Percentiles rank a stretch among this genome's conserved stretches.
Conservation (phyloP, 805 yeast genomes). For the Kodamaea neixiangensis region DNA sequence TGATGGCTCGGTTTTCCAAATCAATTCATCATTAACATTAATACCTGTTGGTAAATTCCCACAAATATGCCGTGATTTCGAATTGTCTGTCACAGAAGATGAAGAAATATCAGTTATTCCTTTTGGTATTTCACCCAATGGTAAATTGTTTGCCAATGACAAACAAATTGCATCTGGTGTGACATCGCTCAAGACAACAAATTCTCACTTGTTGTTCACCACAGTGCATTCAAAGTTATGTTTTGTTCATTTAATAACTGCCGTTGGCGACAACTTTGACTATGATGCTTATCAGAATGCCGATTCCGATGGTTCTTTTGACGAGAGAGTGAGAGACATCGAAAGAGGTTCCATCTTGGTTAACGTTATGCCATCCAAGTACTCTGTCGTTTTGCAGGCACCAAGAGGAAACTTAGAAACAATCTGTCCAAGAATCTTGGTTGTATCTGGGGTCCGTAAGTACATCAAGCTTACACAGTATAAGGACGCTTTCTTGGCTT, state of each 20-base stretch:
- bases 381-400: constrained; percentile 85
- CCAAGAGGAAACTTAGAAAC: constrained; percentile 97
- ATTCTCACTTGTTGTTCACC: constrained; percentile 73
- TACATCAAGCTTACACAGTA: constrained; percentile 61
- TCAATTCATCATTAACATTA: constrained; percentile 23
- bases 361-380: constrained; percentile 75
- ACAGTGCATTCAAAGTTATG: constrained; percentile 85
- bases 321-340: constrained; percentile 84
- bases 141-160: constrained; percentile 69
- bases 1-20: constrained; percentile 56
- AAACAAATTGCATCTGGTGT: constrained; percentile 67
- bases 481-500: constrained; percentile 72
- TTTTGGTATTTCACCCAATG: constrained; percentile 75
- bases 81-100: constrained; percentile 36
- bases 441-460: constrained; percentile 76
- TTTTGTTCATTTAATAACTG: constrained; percentile 67
- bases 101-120: constrained; percentile 37
- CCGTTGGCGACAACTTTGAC: constrained; percentile 31
- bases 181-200: constrained; percentile 77
- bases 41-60: constrained; percentile 57
- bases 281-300: constrained; percentile 33
- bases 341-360: constrained; percentile 92
- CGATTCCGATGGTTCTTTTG: constrained; percentile 34
- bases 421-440: constrained; percentile 89
- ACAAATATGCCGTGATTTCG: constrained; percentile 61